Conservation (phyloP, 129 eudicot genomes). For the Flaveria sonorensis region DNA sequence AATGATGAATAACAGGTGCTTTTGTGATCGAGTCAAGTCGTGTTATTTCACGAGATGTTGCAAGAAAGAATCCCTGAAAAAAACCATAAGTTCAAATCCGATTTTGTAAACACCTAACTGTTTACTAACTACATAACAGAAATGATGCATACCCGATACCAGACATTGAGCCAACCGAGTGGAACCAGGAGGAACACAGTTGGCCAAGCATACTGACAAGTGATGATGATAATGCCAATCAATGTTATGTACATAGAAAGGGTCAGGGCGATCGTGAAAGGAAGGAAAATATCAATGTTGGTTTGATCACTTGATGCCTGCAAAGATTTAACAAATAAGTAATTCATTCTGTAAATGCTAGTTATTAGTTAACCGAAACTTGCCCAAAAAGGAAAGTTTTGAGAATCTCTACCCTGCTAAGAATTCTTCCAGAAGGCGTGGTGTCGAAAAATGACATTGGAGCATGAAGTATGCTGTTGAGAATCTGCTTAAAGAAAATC, state of each 20-base stretch:
- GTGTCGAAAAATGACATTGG: conserved; percentile 94
- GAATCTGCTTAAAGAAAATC: conserved; percentile 59
- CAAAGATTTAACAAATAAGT: conserved; percentile 10
- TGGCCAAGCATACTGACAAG: conserved; percentile 93
- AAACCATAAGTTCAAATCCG: neutral
- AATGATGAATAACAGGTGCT: conserved; percentile 87
- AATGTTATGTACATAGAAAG: conserved; percentile 52
- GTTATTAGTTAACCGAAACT: neutral
- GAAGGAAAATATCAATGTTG: conserved; percentile 67
- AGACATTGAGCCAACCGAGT: conserved; percentile 75
- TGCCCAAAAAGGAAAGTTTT: neutral
- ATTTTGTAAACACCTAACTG: neutral
- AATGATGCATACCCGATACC: conserved; percentile 72
- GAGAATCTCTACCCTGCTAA: conserved; percentile 59
- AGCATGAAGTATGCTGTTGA: conserved; percentile 72
- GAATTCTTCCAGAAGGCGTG: conserved; percentile 88
- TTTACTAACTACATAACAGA: neutral
- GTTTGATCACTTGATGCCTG: conserved; percentile 93
- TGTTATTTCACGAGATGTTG: conserved; percentile 83
- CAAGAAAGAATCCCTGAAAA: conserved; percentile 66
- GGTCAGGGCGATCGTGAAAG: conserved; percentile 48
- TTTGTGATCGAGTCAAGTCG: conserved; percentile 81
- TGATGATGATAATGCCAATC: conserved; percentile 64
- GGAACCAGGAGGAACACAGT: conserved; percentile 68
- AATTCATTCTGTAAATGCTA: neutral